phyloP scores from a whole-genome alignment of 2,329 filamentous ascomycete species.

The Pseudogymnoascus sp. region DNA sequence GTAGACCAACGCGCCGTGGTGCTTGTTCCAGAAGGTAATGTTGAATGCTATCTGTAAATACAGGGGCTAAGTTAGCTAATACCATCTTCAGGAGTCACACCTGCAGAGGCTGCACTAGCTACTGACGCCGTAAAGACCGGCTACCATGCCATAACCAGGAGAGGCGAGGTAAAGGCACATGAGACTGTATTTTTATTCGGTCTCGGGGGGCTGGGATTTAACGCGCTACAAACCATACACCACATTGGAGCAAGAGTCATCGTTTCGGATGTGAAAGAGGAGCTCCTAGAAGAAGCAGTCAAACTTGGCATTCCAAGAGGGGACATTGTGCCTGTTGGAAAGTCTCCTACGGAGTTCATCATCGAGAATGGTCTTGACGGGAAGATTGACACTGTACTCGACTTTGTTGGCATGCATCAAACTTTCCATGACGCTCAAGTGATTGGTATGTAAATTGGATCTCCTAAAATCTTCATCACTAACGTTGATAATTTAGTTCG shows the following conservation, averaged over 20 bases:
- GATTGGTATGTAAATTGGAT: constrained; percentile 22
- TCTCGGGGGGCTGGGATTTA: constrained; percentile 34
- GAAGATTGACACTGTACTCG: constrained; percentile 26
- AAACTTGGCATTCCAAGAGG: constrained; percentile 25
- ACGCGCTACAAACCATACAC: constrained; percentile 35
- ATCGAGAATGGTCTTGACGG: constrained; percentile 17
- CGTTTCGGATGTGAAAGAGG: constrained; percentile 29
- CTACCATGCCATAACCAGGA: constrained; percentile 32
- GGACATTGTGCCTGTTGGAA: constrained; percentile 27
- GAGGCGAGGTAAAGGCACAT: constrained; percentile 28
- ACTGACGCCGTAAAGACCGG: constrained; percentile 35
- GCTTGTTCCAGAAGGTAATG: neutral
- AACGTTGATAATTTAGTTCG: constrained; percentile 25
- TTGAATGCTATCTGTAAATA: neutral
- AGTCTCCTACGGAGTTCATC: constrained; percentile 25
- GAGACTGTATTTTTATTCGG: constrained; percentile 35
- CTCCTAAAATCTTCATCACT: neutral
- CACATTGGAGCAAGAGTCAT: constrained; percentile 39
- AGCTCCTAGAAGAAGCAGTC: constrained; percentile 25
- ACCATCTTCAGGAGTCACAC: constrained; percentile 16
- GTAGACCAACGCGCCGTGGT: neutral
- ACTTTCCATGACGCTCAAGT: constrained; percentile 31
- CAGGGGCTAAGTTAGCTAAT: neutral
- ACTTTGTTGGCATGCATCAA: constrained; percentile 30
- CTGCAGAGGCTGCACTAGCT: constrained; percentile 30